A percentile compares a stretch with the other conserved stretches of the same genome.
phyloP scores from a whole-genome alignment of 2,329 filamentous ascomycete species.

The Massarina eburnea region DNA sequence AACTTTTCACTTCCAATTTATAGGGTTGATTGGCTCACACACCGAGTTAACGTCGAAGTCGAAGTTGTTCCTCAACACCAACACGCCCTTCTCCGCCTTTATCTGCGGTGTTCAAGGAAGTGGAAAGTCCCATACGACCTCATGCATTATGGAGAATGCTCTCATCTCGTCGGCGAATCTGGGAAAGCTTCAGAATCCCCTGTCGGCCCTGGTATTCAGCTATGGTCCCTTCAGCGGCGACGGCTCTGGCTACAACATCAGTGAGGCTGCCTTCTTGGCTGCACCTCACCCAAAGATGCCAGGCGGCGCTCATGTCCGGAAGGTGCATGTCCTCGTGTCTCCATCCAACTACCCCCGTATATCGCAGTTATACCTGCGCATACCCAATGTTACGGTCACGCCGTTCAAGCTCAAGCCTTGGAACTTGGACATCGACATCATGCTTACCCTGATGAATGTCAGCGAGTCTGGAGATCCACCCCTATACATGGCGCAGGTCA shows the following conservation, averaged over 20 bases:
- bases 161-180: constrained; percentile 48
- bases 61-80: constrained; percentile 54
- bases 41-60: constrained; percentile 10
- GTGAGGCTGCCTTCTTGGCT: constrained; percentile 60
- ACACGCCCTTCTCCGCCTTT: constrained; percentile 60
- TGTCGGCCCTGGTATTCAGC: constrained; percentile 63
- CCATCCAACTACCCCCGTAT: constrained; percentile 27
- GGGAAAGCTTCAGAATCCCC: constrained; percentile 52
- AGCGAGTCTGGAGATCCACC: constrained; percentile 45
- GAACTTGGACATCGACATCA: constrained; percentile 55
- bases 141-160: constrained; percentile 52
- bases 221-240: constrained; percentile 52
- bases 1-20: too few species aligned
- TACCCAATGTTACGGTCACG: constrained; percentile 48
- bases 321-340: constrained; percentile 24
- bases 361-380: constrained; percentile 17
- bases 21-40: constrained; percentile 9
- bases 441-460: constrained; percentile 60
- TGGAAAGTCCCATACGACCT: constrained; percentile 63
- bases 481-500: constrained; percentile 55
- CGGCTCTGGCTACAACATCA: constrained; percentile 52
- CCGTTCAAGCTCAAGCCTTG: constrained; percentile 51
- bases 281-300: constrained; percentile 25
- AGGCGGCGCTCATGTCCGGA: constrained; percentile 11
- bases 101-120: constrained; percentile 66